Evolutionary conservation across 257 asterid genomes (phyloP).

Genomic region (Nicotiana benthamiana): DNA sequence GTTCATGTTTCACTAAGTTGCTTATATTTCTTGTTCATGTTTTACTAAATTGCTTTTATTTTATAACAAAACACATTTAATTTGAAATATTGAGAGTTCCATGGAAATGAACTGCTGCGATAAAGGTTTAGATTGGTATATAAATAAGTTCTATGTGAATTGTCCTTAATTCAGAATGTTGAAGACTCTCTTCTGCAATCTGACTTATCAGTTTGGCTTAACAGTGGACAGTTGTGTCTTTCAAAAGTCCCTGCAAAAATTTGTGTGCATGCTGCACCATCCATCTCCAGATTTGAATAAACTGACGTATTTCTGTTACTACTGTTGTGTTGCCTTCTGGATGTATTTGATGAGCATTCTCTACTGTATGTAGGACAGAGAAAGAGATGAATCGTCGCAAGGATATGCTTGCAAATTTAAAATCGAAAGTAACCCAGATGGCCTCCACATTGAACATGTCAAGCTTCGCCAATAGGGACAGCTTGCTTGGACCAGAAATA

Average conservation of each 20-base stretch:
- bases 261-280: neutral
- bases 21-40: too few relatives aligned
- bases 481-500: conserved; percentile 88
- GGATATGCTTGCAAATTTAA: conserved; percentile 65
- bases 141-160: neutral
- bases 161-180: neutral
- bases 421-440: conserved; percentile 75
- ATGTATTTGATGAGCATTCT: neutral
- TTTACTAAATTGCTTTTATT: too few relatives aligned
- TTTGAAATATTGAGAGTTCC: neutral
- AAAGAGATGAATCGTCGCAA: conserved; percentile 86
- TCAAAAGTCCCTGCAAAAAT: neutral
- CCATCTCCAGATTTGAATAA: neutral
- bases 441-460: conserved; percentile 83
- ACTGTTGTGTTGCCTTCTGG: neutral
- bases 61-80: neutral
- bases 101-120: neutral
- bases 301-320: neutral
- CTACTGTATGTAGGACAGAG: conserved; percentile 48
- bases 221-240: neutral
- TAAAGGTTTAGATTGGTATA: neutral
- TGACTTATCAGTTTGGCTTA: neutral
- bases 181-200: neutral
- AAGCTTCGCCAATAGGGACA: conserved; percentile 78
- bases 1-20: too few relatives aligned